Base-by-base conservation (phyloP, 1,139 yeast genomes). In the Lodderomyces oxycetoniae region DNA sequence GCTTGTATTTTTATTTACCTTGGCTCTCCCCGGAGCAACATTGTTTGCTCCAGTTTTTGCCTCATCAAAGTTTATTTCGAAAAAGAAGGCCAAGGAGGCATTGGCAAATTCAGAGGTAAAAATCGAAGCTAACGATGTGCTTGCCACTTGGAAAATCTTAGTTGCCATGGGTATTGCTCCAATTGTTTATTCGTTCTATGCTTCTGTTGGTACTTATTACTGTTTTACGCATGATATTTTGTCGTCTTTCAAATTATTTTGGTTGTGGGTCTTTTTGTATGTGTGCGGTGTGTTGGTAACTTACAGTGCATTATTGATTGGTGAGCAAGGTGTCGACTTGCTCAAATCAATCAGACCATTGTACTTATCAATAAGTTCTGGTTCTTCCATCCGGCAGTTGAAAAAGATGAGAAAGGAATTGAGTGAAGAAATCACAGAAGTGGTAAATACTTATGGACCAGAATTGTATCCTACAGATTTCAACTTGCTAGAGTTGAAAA, bases 71-170 rank as follows among this genome's bases (percentile, higher is more conserved):
- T 53, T 61, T 30, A 83, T 86, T 30, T 84, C 96, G 1, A 67
- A 63, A 32, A 66, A 69, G 45, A 88, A 88, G 57, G 88, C 93
- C 21, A 67, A 60, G 37, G 76, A 78, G 40, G 98, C 97, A 0
- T 67, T 91, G 36, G 89, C 88, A n/a, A 80, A 75, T 5, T 87
- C 96, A 0, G 74, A 87, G 1, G 98, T 91, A 22, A 91, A 91
- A 55, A 81, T 91, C 43, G 77, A 79, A 49, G 98, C 95, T 17
- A 80, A 81, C 39, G 98, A 91, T 57, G 96, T 91, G 17, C 71
- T 88, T 39, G 96, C 96, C 1, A 88, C 96, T 2, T 88, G 98
- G 98, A 91, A 91, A 57, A 79, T 91, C 29, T 67, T 91, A 45
- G 89, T 91, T 30, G 79, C 91, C 24, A 73, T 91, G 76, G 95